A percentile compares a stretch with the other conserved stretches of the same genome.
These are phyloP conservation scores for Tripterygium wilfordii DNA, from an alignment of 177 flowering plant genomes.

Conservation along the genomic window DNA sequence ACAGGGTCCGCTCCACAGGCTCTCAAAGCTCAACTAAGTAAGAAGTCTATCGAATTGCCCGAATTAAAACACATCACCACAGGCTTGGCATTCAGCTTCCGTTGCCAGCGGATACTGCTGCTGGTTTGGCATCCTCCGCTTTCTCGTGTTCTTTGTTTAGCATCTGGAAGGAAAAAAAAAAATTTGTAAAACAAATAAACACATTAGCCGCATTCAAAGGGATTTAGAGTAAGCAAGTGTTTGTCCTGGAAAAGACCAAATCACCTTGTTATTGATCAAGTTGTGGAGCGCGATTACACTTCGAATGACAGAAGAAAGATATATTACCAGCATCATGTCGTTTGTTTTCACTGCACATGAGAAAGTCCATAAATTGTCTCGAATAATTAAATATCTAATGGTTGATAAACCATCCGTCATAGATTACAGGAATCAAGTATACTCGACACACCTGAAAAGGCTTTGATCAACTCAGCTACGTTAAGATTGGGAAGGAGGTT, in stretches of 20 bases:
- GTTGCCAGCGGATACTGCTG: slow-evolving; percentile 37
- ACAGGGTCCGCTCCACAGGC: no score
- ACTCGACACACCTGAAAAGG: slow-evolving; percentile 99
- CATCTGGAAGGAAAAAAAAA: slow-evolving; percentile 40
- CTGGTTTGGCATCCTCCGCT: slow-evolving; percentile 71
- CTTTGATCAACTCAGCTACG: slow-evolving; percentile 77
- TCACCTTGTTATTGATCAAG: slow-evolving; percentile 94
- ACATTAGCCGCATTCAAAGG: no score
- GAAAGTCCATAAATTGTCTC: not conserved
- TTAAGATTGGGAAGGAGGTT: slow-evolving; percentile 94
- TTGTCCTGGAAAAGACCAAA: not conserved
- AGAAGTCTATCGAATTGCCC: not conserved
- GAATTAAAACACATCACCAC: no score
- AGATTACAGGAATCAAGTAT: no score
- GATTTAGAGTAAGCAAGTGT: no score
- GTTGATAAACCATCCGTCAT: no score
- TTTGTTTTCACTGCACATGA: slow-evolving; percentile 80
- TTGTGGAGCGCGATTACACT: slow-evolving; percentile 96
- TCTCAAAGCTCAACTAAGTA: no score
- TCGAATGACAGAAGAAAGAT: slow-evolving; percentile 91
- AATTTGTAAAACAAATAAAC: not conserved
- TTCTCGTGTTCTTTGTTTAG: slow-evolving; percentile 81
- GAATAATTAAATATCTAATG: no score
- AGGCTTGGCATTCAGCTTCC: slow-evolving; percentile 42
- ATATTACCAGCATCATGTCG: slow-evolving; percentile 97